Base-by-base conservation (phyloP, 2,329 filamentous ascomycete species). In the Fusarium verrucosum region DNA sequence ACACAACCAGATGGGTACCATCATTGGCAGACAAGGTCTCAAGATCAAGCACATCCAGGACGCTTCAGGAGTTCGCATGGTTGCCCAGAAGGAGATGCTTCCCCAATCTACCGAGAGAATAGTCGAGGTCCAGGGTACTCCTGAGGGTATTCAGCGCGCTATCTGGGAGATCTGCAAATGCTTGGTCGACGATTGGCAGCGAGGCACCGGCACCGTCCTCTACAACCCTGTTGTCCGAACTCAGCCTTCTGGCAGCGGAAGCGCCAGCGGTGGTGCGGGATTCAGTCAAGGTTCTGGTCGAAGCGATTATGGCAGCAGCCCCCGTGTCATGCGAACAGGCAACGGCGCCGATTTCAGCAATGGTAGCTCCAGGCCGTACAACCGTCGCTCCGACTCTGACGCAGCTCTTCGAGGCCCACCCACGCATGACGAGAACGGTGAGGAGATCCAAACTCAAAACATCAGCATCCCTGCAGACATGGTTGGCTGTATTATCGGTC, bases 21-120 rank as follows among this genome's bases (percentile, higher is more conserved):
- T 99, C 81, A 99, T 99, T 75, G 95, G 95, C 73, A 89, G 93
- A 68, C 92, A 96, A 78, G 95, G 95, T 58, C 85, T 97, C 70
- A 99, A 98, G 85, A 99, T 99, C 85, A 99, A 99, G 86, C 92
- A 97, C 77, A 99, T 99, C 70, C 95, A 99, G 78, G 95, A 99
- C 77, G 89, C 89, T 26, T 98, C 95, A 7, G 94, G 94, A 67
- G 95, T 98, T 58, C 94, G 95, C 75, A 99, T 99, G 95, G 94
- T 99, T 44, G 95, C 95, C 36, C 95, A 99, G 80, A 99, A 99
- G 82, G 95, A 99, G 75, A 99, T 99, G 95, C 89, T 99, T 9
- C 95, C 95, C 32, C 95, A 99, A 79, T 99, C 95, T 7, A 99
- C 95, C 30, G 95, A 99, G 83, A 91, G 95, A 67, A 94, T 99